phyloP scores from a whole-genome alignment of 768 basidiomycete genomes.

The Cystobasidium ongulense region DNA sequence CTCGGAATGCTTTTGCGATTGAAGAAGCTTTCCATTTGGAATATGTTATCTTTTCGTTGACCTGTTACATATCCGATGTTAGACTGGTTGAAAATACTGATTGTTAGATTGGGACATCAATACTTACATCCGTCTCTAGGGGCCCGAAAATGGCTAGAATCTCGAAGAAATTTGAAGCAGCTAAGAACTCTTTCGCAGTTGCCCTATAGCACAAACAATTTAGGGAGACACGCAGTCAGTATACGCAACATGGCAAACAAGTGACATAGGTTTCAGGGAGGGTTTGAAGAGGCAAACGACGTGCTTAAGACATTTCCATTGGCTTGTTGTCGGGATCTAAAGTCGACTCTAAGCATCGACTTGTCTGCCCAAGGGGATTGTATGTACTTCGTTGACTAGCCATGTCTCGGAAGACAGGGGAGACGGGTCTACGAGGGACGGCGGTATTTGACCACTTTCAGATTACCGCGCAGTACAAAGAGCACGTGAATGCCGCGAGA shows the following conservation, averaged over 20 bases:
- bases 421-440: too few relatives aligned
- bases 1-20: constrained; percentile 87
- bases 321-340: too few relatives aligned
- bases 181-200: constrained; percentile 89
- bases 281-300: too few relatives aligned
- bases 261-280: not conserved
- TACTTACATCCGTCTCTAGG: constrained; percentile 53
- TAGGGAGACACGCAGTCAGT: not conserved
- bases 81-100: not conserved
- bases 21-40: constrained; percentile 97
- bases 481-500: too few relatives aligned
- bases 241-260: not conserved
- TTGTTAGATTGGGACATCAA: not conserved
- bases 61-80: constrained; percentile 49
- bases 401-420: too few relatives aligned
- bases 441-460: too few relatives aligned
- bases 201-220: constrained; percentile 49
- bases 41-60: constrained; percentile 80
- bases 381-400: too few relatives aligned
- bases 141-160: constrained; percentile 68
- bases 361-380: too few relatives aligned
- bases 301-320: too few relatives aligned
- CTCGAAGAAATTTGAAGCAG: constrained; percentile 89
- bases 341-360: too few relatives aligned
- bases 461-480: too few relatives aligned